Evolutionary conservation across 163 green algal species (phyloP), one percentile per base, ranked within the genome.

Genomic region (Volvox carteri): DNA sequence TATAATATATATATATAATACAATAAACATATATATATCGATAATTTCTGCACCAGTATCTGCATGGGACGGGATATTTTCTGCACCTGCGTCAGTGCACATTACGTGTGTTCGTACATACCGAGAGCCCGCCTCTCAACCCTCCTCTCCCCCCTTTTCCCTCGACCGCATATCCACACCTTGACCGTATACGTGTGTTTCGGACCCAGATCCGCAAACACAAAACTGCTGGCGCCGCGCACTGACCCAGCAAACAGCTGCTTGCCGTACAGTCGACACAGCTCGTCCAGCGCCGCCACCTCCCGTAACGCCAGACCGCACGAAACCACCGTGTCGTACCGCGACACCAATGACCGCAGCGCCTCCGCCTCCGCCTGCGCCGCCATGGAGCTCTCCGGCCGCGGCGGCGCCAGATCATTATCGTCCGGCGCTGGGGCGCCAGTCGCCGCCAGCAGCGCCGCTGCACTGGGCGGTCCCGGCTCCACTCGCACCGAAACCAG

Each of bases 401-500:
- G n/a, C 60, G 35, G 65, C n/a, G 30, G 28, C 19, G 65, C 62
- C 62, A 44, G 50, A 60, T 12, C 50, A 60, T n/a, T 60, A 60
- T 60, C 14, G 50, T 12, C 16, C 50, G 50, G 16, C 16, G 50
- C 50, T 60, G 50, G 50, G 50, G 50, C 12, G n/a, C n/a, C n/a
- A n/a, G n/a, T n/a, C n/a, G n/a, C n/a, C n/a, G n/a, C n/a, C 78
- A 86, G 78, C 41, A 86, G 62, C 79, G 60, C 79, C n/a, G 79
- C 62, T 3, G n/a, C 62, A 30, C 48, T 58, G 62, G 60, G 62
- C 44, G 79, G 79, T 46, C 79, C 79, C 44, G 60, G 54, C 44
- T 77, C 72, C 18, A 90, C 89, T 0, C 54, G 21, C 1, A 98
- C 93, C 19, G 83, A 85, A 35, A 98, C 93, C 18, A 97, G 85